These are phyloP conservation scores for Chlorella vulgaris DNA, from an alignment of 139 green algal species.

Conservation along the genomic window DNA sequence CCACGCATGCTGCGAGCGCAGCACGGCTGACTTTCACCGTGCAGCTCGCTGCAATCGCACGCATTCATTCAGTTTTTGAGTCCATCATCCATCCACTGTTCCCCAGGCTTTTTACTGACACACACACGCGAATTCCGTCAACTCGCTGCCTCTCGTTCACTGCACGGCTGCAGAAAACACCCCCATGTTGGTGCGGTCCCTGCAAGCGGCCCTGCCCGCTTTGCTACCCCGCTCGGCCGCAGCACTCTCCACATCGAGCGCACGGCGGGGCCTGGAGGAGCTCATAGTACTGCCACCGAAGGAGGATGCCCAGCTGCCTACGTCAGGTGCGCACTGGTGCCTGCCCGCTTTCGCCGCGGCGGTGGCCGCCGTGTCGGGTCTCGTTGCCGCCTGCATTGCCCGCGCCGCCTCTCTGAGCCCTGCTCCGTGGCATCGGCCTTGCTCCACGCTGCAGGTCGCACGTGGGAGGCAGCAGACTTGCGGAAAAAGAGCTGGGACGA, in stretches of 20 bases:
- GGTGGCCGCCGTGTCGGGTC: not conserved
- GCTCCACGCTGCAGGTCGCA: constrained; percentile 52
- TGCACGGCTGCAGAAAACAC: no score
- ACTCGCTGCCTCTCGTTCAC: no score
- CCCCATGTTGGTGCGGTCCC: constrained; percentile 2
- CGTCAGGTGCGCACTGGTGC: not conserved
- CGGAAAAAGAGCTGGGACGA: constrained; percentile 79
- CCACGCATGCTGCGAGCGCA: no score
- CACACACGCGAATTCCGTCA: no score
- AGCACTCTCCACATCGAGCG: constrained; percentile 1
- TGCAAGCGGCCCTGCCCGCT: constrained; percentile 18
- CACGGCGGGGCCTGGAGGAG: constrained; percentile 23
- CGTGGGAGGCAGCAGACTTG: constrained; percentile 73
- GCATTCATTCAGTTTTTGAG: no score
- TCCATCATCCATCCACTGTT: no score
- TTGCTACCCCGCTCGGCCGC: constrained; percentile 16
- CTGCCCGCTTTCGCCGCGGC: not conserved
- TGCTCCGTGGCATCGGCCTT: no score
- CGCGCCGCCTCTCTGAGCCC: no score
- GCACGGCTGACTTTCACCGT: no score
- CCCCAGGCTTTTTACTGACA: no score
- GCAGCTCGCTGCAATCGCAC: no score
- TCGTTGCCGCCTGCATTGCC: no score
- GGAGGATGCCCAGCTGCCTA: constrained; percentile 1
- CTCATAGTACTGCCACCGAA: constrained; percentile 30